phyloP scores from a whole-genome alignment of 1,284 basidiomycete genomes.

The Ganoderma multipileum region DNA sequence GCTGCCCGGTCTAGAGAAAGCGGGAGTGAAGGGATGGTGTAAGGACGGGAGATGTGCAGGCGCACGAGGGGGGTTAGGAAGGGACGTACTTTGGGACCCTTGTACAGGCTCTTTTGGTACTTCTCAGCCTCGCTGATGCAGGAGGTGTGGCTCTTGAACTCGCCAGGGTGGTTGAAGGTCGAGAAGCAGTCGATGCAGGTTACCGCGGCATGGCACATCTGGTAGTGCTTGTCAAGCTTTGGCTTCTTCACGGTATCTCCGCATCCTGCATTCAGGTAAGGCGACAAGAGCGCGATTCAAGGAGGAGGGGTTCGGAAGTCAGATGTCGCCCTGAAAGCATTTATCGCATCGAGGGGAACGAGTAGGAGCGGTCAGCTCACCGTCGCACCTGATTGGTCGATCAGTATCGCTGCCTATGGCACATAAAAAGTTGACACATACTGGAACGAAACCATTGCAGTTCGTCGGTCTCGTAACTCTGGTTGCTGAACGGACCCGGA shows the following conservation, averaged over 20 bases:
- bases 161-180: conserved; percentile 75
- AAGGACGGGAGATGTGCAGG: not conserved
- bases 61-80: not conserved
- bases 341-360: conserved; percentile 18
- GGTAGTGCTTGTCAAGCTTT: conserved; percentile 78
- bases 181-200: conserved; percentile 90
- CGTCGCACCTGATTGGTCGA: conserved; percentile 51
- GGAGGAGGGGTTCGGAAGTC: conserved; percentile 11
- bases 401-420: not conserved
- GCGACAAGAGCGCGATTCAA: not conserved
- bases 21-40: not conserved
- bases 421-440: conserved; percentile 37
- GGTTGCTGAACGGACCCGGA: not conserved
- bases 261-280: conserved; percentile 58
- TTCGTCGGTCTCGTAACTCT: not conserved
- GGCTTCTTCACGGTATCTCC: conserved; percentile 91
- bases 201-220: conserved; percentile 69
- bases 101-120: conserved; percentile 88
- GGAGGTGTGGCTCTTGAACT: conserved; percentile 84
- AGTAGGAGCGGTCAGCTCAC: conserved; percentile 35
- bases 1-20: conserved; percentile 9
- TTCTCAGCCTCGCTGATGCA: conserved; percentile 93
- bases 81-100: conserved; percentile 64
- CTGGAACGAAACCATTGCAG: conserved; percentile 60
- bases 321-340: conserved; percentile 20